phyloP scores from a whole-genome alignment of 2,329 filamentous ascomycete species.

The Alternaria rosae region DNA sequence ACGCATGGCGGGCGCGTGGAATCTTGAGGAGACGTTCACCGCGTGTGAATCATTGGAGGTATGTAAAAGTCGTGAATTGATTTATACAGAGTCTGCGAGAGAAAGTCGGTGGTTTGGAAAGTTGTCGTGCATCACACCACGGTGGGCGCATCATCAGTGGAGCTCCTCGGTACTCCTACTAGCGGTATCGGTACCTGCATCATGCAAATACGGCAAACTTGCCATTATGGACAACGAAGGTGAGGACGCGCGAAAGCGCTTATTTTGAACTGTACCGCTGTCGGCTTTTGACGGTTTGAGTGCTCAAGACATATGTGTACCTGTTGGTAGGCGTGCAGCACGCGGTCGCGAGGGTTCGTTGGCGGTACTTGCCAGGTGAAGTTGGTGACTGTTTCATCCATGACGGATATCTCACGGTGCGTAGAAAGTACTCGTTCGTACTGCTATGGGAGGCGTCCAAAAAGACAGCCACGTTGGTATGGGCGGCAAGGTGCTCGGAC shows the following conservation, averaged over 20 bases:
- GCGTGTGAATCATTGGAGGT: slow-evolving; percentile 23
- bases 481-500: not conserved
- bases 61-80: not conserved
- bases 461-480: slow-evolving; percentile 3
- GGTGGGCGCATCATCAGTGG: slow-evolving; percentile 32
- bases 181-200: slow-evolving; percentile 18
- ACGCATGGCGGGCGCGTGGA: slow-evolving; percentile 38
- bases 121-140: slow-evolving; percentile 41
- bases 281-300: not conserved
- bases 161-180: slow-evolving; percentile 19
- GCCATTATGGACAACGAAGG: not conserved
- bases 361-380: not conserved
- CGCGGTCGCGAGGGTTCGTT: not conserved
- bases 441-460: not conserved
- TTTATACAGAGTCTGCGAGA: slow-evolving; percentile 18
- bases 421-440: not conserved
- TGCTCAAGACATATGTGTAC: not conserved
- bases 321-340: not conserved
- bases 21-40: slow-evolving; percentile 13
- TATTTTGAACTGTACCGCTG: not conserved
- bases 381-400: not conserved
- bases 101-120: slow-evolving; percentile 10
- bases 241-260: not conserved
- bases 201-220: slow-evolving; percentile 29
- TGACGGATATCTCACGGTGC: not conserved